These are phyloP conservation scores for Acmispon strigosus DNA, from an alignment of 306 rosid genomes.

Conservation along the genomic window DNA sequence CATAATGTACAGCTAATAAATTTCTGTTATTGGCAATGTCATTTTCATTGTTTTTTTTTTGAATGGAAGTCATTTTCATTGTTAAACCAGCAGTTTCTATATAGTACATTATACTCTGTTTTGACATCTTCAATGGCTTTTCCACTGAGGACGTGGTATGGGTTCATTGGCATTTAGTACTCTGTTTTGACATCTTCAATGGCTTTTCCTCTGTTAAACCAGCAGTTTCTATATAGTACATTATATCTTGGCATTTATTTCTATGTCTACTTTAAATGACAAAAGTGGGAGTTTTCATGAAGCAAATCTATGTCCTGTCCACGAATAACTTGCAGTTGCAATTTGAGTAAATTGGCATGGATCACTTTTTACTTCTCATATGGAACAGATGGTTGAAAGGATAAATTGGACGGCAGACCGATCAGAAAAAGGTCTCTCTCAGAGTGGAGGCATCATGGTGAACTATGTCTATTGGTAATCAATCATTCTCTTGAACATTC, in stretches of 20 bases:
- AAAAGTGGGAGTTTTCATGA: not conserved
- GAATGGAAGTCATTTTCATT: conserved; percentile 6
- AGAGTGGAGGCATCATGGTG: conserved; percentile 96
- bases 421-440: conserved; percentile 73
- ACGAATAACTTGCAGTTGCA: not conserved
- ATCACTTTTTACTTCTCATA: conserved; percentile 17
- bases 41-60: conserved; percentile 7
- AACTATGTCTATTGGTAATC: conserved; percentile 83
- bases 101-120: not conserved
- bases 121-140: conserved; percentile 5
- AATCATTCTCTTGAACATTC: conserved; percentile 12
- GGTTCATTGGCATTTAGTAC: too few species aligned
- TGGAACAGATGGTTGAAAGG: conserved; percentile 76
- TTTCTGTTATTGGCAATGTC: conserved; percentile 11
- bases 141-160: not conserved
- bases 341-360: conserved; percentile 5
- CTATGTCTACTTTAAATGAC: not conserved
- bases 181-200: conserved; percentile 4
- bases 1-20: not conserved
- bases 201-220: not conserved
- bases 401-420: conserved; percentile 91
- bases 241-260: conserved; percentile 5
- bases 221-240: too few species aligned
- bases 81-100: conserved; percentile 11
- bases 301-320: conserved; percentile 4